Percentiles rank a stretch among this genome's conserved stretches.
Evolutionary conservation across 2,329 filamentous ascomycete species (phyloP).

Genomic region (Anthostomella pinea): DNA sequence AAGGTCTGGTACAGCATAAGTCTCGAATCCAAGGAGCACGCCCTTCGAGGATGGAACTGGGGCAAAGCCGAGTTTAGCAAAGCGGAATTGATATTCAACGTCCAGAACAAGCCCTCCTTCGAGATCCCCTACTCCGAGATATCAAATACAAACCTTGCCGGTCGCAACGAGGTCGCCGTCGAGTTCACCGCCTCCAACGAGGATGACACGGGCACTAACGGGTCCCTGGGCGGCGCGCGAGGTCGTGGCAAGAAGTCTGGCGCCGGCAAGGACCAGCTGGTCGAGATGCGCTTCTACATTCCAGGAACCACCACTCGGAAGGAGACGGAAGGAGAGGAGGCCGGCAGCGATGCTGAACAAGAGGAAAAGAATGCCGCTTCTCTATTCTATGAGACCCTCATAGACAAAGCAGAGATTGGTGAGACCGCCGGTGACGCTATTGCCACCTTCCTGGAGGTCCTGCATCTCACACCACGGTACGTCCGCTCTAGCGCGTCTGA

Average conservation of each 20-base stretch:
- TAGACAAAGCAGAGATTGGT: constrained; percentile 98
- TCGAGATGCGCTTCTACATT: constrained; percentile 99
- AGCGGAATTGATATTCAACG: constrained; percentile 92
- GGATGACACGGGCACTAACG: constrained; percentile 70
- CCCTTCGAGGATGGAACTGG: constrained; percentile 98
- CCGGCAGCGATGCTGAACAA: constrained; percentile 62
- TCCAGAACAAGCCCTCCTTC: constrained; percentile 93
- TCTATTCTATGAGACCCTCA: constrained; percentile 96
- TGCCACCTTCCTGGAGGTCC: constrained; percentile 92
- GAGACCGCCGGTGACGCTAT: constrained; percentile 98
- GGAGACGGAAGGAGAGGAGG: constrained; percentile 70
- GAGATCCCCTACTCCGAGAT: constrained; percentile 97
- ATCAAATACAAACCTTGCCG: constrained; percentile 94
- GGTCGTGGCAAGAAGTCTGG: constrained; percentile 85
- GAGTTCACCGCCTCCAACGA: constrained; percentile 79
- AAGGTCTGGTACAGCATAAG: constrained; percentile 97
- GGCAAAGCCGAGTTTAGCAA: constrained; percentile 97
- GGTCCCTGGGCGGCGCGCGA: constrained; percentile 68
- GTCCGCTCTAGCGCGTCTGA: constrained; percentile 8
- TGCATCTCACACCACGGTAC: constrained; percentile 92
- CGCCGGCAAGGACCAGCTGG: constrained; percentile 85
- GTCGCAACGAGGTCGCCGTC: constrained; percentile 95
- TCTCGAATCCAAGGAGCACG: constrained; percentile 90
- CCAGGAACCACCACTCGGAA: constrained; percentile 83
- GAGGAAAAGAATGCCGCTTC: constrained; percentile 95